phyloP scores from a whole-genome alignment of 192 early-diverging fungal genomes.

The Gaertneriomyces sp. region DNA sequence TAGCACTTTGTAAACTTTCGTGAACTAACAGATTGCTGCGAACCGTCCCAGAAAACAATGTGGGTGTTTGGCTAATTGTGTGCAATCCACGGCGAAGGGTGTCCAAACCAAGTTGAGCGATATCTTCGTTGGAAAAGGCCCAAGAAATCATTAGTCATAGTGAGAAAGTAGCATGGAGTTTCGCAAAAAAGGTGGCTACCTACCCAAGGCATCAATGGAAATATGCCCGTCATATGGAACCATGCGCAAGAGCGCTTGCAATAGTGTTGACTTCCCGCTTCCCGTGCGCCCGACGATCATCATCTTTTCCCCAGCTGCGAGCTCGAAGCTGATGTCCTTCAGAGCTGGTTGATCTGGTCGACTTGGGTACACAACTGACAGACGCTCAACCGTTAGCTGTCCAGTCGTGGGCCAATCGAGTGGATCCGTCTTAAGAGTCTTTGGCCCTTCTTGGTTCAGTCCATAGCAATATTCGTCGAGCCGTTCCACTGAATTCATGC shows the following conservation, averaged over 20 bases:
- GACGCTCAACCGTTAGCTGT: conserved; percentile 32
- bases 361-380: conserved; percentile 36
- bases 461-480: conserved; percentile 39
- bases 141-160: not conserved
- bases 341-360: conserved; percentile 35
- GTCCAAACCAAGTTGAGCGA: conserved; percentile 30
- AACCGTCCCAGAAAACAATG: conserved; percentile 56
- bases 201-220: conserved; percentile 45
- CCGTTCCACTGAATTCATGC: conserved; percentile 50
- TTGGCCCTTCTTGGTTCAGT: conserved; percentile 29
- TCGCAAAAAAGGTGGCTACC: not conserved
- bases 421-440: conserved; percentile 31
- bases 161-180: no score
- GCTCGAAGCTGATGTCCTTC: conserved; percentile 27
- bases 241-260: conserved; percentile 45
- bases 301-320: conserved; percentile 46
- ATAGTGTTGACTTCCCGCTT: conserved; percentile 42
- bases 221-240: conserved; percentile 30
- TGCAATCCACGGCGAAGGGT: conserved; percentile 30
- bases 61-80: conserved; percentile 45
- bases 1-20: no score
- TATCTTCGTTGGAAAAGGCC: conserved; percentile 25
- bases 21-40: conserved; percentile 69
- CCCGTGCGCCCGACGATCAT: conserved; percentile 56
- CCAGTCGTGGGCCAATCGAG: conserved; percentile 41